phyloP scores from a whole-genome alignment of 2,329 filamentous ascomycete species.

The Cladosporium sp. region DNA sequence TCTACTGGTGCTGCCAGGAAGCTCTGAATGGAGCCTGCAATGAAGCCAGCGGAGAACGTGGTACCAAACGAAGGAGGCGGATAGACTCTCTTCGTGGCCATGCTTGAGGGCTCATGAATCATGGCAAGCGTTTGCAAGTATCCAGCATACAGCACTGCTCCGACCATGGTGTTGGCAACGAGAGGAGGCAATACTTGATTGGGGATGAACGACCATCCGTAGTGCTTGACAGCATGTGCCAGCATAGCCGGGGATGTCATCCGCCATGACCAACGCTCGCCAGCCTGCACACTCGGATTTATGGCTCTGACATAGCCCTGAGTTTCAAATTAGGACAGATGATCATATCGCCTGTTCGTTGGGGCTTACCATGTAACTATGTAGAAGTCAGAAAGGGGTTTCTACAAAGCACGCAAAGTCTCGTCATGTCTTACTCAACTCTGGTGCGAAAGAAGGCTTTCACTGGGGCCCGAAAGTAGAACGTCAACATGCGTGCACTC shows the following conservation, averaged over 20 bases:
- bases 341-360: too few relatives aligned
- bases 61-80: slow-evolving; percentile 61
- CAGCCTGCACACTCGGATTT: slow-evolving; percentile 50
- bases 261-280: slow-evolving; percentile 55
- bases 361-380: slow-evolving; percentile 48
- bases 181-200: slow-evolving; percentile 74
- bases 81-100: slow-evolving; percentile 60
- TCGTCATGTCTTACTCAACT: slow-evolving; percentile 64
- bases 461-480: slow-evolving; percentile 86
- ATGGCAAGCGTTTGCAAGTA: slow-evolving; percentile 66
- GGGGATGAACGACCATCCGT: slow-evolving; percentile 70
- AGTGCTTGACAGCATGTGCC: slow-evolving; percentile 60
- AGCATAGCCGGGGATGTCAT: slow-evolving; percentile 68
- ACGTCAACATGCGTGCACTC: slow-evolving; percentile 77
- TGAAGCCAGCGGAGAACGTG: slow-evolving; percentile 66
- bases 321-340: background rate
- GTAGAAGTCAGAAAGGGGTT: slow-evolving; percentile 13
- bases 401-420: background rate
- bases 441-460: slow-evolving; percentile 90
- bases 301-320: slow-evolving; percentile 61
- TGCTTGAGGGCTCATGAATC: slow-evolving; percentile 62
- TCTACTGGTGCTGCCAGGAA: slow-evolving; percentile 70
- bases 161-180: slow-evolving; percentile 69
- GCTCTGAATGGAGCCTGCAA: slow-evolving; percentile 67
- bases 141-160: slow-evolving; percentile 69